Evolutionary conservation across 202 grass and related monocot species (phyloP).

Genomic region (Sporobolus alterniflorus): DNA sequence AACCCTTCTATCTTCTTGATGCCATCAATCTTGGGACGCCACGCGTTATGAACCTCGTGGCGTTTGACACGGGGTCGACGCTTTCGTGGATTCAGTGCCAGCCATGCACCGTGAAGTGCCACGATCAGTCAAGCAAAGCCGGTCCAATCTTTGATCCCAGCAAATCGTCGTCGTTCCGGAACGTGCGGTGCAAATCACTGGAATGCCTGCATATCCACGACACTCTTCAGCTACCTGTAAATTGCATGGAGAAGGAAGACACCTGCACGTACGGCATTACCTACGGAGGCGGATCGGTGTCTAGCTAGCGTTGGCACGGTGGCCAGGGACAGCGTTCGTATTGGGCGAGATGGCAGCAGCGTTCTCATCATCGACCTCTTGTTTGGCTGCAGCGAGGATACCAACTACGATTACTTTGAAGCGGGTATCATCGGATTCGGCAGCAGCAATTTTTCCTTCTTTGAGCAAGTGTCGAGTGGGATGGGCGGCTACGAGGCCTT

Average conservation of each 20-base stretch:
- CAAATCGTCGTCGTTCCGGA: neutral
- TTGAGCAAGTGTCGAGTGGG: neutral
- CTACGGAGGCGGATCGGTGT: neutral
- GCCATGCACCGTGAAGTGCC: neutral
- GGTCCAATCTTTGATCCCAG: neutral
- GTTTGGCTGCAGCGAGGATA: neutral
- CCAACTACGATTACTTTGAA: accelerated
- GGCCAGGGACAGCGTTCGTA: neutral
- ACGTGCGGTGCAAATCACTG: neutral
- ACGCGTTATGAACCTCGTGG: neutral
- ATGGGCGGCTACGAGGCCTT: neutral
- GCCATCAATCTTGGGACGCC: neutral
- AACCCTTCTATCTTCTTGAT: neutral
- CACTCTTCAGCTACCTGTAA: neutral
- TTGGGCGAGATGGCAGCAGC: neutral
- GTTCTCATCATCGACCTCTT: neutral
- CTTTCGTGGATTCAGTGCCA: neutral
- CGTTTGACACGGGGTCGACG: neutral
- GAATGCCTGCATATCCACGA: neutral
- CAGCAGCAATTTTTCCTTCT: neutral
- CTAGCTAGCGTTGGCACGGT: neutral
- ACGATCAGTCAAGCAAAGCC: neutral
- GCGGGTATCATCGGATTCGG: neutral
- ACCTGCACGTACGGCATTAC: neutral
- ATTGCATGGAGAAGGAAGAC: neutral